Percentiles rank a stretch among this genome's conserved stretches.
phyloP scores from a whole-genome alignment of 805 yeast species.

The Teunomyces panamensis region DNA sequence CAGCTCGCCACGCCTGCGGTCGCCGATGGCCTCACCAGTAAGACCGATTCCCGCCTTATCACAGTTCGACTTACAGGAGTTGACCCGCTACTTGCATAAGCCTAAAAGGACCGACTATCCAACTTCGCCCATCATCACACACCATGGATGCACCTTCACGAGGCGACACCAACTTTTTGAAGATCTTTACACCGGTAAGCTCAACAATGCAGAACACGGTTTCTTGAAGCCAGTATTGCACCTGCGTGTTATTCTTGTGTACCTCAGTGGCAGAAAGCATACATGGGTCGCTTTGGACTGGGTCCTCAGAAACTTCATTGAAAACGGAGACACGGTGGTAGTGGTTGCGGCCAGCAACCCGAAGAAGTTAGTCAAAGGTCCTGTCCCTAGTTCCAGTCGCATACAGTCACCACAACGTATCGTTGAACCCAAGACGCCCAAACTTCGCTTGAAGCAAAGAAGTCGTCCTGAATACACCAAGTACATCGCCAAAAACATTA shows the following conservation, averaged over 20 bases:
- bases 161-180: constrained; percentile 49
- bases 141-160: constrained; percentile 42
- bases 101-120: constrained; percentile 27
- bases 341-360: constrained; percentile 52
- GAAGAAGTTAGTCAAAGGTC: constrained; percentile 3
- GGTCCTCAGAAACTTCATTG: constrained; percentile 52
- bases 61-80: constrained; percentile 6
- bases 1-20: constrained; percentile 6
- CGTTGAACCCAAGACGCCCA: constrained; percentile 21
- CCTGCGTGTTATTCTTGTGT: constrained; percentile 56
- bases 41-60: constrained; percentile 4
- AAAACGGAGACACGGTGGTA: constrained; percentile 65
- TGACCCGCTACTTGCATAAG: constrained; percentile 9
- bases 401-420: constrained; percentile 5
- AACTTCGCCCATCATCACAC: constrained; percentile 39
- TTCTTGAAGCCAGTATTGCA: constrained; percentile 40
- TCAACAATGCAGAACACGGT: constrained; percentile 17
- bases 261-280: constrained; percentile 67
- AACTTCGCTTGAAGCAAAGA: constrained; percentile 34
- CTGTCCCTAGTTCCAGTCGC: constrained; percentile 5
- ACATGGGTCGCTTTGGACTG: constrained; percentile 85
- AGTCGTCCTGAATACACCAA: constrained; percentile 48
- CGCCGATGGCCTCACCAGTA: constrained; percentile 7
- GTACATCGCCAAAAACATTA: constrained; percentile 45
- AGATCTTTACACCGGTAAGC: constrained; percentile 38